Evolutionary conservation across 805 yeast genomes (phyloP), one percentile per base, ranked within the genome.

Genomic region (Komagataella kurtzmanii): DNA sequence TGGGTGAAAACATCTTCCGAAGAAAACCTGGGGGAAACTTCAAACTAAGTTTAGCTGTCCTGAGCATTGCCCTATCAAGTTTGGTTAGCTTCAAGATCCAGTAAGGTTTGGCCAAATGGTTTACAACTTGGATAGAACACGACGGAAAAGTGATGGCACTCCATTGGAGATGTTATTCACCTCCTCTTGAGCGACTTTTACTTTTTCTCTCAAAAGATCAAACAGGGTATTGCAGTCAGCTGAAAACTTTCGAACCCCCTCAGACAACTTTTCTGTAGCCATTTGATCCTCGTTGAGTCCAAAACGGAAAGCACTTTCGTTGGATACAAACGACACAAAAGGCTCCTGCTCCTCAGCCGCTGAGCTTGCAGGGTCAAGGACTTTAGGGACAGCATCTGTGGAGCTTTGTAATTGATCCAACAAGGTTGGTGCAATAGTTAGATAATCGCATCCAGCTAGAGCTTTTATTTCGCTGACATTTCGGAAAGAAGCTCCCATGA

Each of bases 401-500:
- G 96, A 85, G 79, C 81, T 83, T 69, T 79, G 68, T 66, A 91
- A 80, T 72, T 87, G 84, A 73, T 91, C 97, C 70, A 93, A 82
- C 64, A 93, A 77, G 66, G 77, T 79, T 68, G 98, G 98, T 62
- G 98, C 78, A 64, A 93, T 89, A 66, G 99, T 93, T 73, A 93
- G 78, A 81, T 74, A 89, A 71, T 93, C 99, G 66, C 88, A 83
- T 71, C 99, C 99, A 54, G 99, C 98, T 63, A 93, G 78, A 62
- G 95, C 96, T 72, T 83, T 85, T 73, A 93, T 88, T 76, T 91
- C 99, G 61, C 89, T 96, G 56, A 75, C 71, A 79, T 90, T 93
- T 83, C 99, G 91, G 89, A 93, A 91, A 54, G 98, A 91, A 54
- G 99, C 99, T 73, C 99, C 99, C 99, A 93, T 93, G 66, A 93